Conservation (phyloP, 129 eudicot species). For the Ambrosia artemisiifolia region DNA sequence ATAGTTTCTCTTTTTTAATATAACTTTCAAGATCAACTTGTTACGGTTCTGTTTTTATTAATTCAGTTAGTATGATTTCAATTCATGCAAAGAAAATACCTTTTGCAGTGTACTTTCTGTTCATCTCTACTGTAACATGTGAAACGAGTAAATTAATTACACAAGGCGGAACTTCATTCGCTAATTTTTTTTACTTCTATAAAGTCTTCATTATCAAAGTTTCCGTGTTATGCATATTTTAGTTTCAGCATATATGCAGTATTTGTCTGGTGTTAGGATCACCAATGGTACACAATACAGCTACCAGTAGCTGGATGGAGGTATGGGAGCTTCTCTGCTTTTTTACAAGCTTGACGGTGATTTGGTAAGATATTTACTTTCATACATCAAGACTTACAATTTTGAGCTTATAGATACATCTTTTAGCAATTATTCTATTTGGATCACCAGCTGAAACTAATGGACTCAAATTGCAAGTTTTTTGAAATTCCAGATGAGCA, state of each 20-base stretch:
- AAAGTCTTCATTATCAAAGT: neutral
- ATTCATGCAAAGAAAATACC: constrained; percentile 13
- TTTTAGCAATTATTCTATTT: neutral
- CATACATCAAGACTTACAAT: too few relatives aligned
- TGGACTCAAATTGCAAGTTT: constrained; percentile 49
- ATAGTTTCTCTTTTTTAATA: neutral
- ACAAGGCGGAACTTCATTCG: neutral
- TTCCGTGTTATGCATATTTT: neutral
- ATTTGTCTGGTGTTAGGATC: constrained; percentile 8
- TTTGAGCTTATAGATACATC: constrained; percentile 1
- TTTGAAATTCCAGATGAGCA: constrained; percentile 48
- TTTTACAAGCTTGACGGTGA: neutral
- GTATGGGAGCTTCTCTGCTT: neutral
- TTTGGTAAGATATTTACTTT: neutral
- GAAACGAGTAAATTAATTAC: constrained; percentile 11
- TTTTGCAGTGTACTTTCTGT: neutral
- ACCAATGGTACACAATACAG: neutral
- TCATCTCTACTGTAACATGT: constrained; percentile 6
- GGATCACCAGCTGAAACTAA: constrained; percentile 67
- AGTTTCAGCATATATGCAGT: neutral
- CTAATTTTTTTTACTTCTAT: constrained; percentile 1
- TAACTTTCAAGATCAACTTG: constrained; percentile 5
- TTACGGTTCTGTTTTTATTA: constrained; percentile 8
- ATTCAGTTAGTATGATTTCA: constrained; percentile 13
- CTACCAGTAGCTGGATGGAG: constrained; percentile 16